A percentile compares a stretch with the other conserved stretches of the same genome.
phyloP scores from a whole-genome alignment of 129 eudicot genomes.

The Apium graveolens region DNA sequence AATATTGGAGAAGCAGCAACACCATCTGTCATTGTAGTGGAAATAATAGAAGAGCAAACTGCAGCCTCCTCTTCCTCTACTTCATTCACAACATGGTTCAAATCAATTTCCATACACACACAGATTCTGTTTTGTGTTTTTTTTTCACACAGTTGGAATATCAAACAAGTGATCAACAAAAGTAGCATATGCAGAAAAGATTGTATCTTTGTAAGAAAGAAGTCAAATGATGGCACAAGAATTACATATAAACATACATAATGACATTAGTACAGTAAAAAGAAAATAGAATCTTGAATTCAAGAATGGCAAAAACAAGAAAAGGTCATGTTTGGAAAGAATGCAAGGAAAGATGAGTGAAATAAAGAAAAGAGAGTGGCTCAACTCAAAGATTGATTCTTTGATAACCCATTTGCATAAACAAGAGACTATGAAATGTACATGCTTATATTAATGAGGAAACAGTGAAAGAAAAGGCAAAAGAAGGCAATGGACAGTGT shows the following conservation, averaged over 20 bases:
- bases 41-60: conserved; percentile 26
- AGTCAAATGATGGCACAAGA: conserved; percentile 36
- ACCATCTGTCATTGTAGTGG: conserved; percentile 12
- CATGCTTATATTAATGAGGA: conserved; percentile 14
- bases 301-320: conserved; percentile 13
- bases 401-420: conserved; percentile 50
- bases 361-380: conserved; percentile 34
- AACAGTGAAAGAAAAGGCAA: conserved; percentile 42
- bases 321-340: conserved; percentile 28
- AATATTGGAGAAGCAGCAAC: conserved; percentile 27
- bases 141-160: neutral
- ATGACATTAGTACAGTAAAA: conserved; percentile 10
- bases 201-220: conserved; percentile 5
- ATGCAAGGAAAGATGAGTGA: conserved; percentile 8
- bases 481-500: conserved; percentile 38
- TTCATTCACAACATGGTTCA: conserved; percentile 66
- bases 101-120: conserved; percentile 78
- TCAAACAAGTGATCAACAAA: neutral
- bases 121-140: neutral
- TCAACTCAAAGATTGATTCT: conserved; percentile 53
- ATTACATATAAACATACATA: conserved; percentile 11
- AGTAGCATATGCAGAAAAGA: conserved; percentile 4
- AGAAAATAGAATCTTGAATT: conserved; percentile 6
- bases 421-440: conserved; percentile 41
- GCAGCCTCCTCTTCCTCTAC: conserved; percentile 51